Evolutionary conservation across 495 filamentous ascomycete species (phyloP), one percentile per base, ranked within the genome.

Genomic region (Hypoxylon crocopeplum): DNA sequence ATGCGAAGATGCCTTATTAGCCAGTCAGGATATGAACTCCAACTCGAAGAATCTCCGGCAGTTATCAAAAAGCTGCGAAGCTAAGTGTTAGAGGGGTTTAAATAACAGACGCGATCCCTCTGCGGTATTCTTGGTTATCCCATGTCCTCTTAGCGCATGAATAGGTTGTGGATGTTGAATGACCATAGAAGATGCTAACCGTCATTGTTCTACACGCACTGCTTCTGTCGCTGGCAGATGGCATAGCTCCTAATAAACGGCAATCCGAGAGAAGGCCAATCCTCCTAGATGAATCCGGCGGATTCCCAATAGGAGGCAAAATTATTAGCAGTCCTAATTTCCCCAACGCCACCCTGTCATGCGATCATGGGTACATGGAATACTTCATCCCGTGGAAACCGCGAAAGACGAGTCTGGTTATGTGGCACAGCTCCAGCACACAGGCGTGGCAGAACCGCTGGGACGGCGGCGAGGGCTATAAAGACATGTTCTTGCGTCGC

Each of bases 341-440:
- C 45, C 64, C 67, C 1, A 72, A 67, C 39, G 44, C 56, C 42
- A 78, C 77, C 0, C 69, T 79, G 8, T 72, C 72, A 1, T 81
- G 77, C 58, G 77, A 81, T 24, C 77, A 79, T 57, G 78, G 78
- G 13, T 81, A 79, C 57, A 63, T 81, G 45, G 78, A 81, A 59
- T 81, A 81, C 61, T 81, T 81, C 60, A 69, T 74, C 30, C 78
- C 78, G 0, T 77, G 70, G 75, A 66, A 39, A 12, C 75, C 74
- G 12, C 72, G 77, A n/a, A 66, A 61, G 34, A 78, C 77, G 5
- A 70, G 67, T 38, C 60, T 81, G 15, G 72, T 79, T 21, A 75
- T 81, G 72, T 81, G 78, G 78, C 78, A 81, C 58, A 75, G 71
- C 58, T 76, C 77, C 0, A 72, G 62, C 59, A 77, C 76, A 3